A percentile compares a stretch with the other conserved stretches of the same genome.
Evolutionary conservation across 805 yeast species (phyloP).

Genomic region (Yamadazyma akitaensis): DNA sequence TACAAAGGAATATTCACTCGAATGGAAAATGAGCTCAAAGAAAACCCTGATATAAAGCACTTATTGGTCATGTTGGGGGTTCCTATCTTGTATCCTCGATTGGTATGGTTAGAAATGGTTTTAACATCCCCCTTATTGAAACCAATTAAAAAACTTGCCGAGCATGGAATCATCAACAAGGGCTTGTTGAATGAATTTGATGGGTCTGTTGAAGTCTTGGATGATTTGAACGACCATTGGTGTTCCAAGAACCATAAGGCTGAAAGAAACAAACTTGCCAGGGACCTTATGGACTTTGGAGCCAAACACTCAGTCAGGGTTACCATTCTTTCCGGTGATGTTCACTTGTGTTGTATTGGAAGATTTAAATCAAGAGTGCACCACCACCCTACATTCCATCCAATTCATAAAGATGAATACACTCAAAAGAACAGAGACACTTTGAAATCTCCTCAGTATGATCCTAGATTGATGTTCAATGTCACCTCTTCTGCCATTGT

Average conservation of each 20-base stretch:
- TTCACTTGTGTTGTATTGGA: conserved; percentile 84
- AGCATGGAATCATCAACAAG: conserved; percentile 57
- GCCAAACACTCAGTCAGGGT: conserved; percentile 62
- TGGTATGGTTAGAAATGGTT: conserved; percentile 84
- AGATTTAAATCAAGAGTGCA: conserved; percentile 59
- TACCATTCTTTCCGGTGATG: conserved; percentile 90
- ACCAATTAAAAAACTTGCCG: conserved; percentile 61
- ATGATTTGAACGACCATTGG: conserved; percentile 97
- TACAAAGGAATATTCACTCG: conserved; percentile 63
- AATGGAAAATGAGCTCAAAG: conserved; percentile 49
- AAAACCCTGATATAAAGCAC: conserved; percentile 62
- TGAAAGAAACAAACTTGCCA: conserved; percentile 74
- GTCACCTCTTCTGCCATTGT: conserved; percentile 87
- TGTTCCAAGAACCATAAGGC: conserved; percentile 81
- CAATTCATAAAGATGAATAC: conserved; percentile 18
- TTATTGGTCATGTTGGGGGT: conserved; percentile 83
- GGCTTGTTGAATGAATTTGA: conserved; percentile 90
- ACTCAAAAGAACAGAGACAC: conserved; percentile 39
- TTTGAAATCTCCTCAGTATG: conserved; percentile 54
- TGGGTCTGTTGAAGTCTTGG: conserved; percentile 86
- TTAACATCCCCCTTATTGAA: conserved; percentile 56
- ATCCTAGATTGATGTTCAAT: conserved; percentile 76
- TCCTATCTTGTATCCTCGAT: conserved; percentile 90
- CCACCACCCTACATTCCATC: conserved; percentile 27
- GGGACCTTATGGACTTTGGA: conserved; percentile 62